Base-by-base conservation (phyloP, 2,329 filamentous ascomycete species). In the Trichoderma sp. region DNA sequence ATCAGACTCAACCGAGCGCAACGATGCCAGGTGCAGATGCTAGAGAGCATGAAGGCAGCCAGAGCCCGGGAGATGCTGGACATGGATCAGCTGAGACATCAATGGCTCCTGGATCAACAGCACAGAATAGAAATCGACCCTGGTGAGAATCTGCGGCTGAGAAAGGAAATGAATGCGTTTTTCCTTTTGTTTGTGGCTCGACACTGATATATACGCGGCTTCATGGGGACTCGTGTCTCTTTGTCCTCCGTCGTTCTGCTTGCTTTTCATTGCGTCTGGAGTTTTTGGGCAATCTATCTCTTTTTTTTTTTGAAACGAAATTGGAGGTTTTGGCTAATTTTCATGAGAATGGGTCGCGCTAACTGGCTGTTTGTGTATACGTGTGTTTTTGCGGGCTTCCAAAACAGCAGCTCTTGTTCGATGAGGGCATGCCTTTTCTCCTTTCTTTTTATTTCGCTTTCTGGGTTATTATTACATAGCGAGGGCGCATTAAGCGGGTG, bases 121-220 rank as follows among this genome's bases (percentile, higher is more conserved):
- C 32, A 10, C 61, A 55, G n/a, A 69, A 30, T 55, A 59, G 68
- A 24, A 60, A 60, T 28, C 63, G 68, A 21, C 68, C 68, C 6
- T 69, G 68, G 68, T 69, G 24, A 26, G 30, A 52, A 26, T 37
- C n/a, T 24, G 24, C n/a, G 13, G n/a, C 34, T 65, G 14, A 13
- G n/a, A 26, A 32, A 54, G 14, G 21, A n/a, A 5, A 24, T 32
- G 21, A 32, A 11, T 54, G 24, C 18, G 26, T n/a, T 54, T 54
- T 4, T 18, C 51, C 24, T 54, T 54, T 51, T 2, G 1, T 3
- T n/a, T n/a, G 21, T 13, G 18, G 21, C 28, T 34, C 14, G 18
- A 24, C 18, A 11, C 30, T 6, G 16, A 37, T 28, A 16, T 34
- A 21, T 58, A 13, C 51, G 16, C 26, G n/a, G 18, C 7, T 34